These are phyloP conservation scores for Vigna nakashimae DNA, from an alignment of 306 rosid genomes.

Conservation along the genomic window DNA sequence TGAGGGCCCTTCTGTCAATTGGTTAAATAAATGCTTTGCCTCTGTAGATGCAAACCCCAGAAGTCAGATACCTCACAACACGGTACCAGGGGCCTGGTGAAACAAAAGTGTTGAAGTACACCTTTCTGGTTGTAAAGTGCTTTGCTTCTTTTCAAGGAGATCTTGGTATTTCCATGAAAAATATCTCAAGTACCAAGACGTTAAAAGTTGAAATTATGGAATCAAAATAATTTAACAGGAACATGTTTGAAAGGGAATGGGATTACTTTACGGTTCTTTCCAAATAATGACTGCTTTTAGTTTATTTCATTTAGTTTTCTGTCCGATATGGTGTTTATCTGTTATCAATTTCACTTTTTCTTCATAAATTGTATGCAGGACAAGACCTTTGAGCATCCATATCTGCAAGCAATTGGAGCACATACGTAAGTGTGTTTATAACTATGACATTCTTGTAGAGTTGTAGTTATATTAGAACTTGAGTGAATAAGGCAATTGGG, in stretches of 20 bases:
- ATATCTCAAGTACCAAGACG: neutral
- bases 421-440: constrained; percentile 74
- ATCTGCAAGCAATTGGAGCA: constrained; percentile 86
- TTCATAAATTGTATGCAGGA: constrained; percentile 72
- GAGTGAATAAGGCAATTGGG: constrained; percentile 13
- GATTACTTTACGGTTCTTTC: constrained; percentile 13
- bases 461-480: constrained; percentile 24
- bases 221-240: constrained; percentile 1
- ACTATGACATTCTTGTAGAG: neutral
- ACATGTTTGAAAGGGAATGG: constrained; percentile 26
- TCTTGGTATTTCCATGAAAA: constrained; percentile 1
- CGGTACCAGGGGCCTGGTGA: neutral
- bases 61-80: neutral
- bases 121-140: constrained; percentile 4
- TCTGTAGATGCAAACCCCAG: neutral
- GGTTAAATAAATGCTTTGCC: constrained; percentile 1
- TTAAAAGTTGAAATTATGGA: neutral
- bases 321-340: neutral
- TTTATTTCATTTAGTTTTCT: neutral
- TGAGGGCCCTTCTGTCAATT: constrained; percentile 24
- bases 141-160: constrained; percentile 9
- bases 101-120: neutral
- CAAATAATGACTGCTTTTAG: neutral
- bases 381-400: constrained; percentile 90
- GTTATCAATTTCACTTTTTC: constrained; percentile 22